phyloP scores from a whole-genome alignment of 2,329 filamentous ascomycete species.

The Trichoderma afroharzianum region DNA sequence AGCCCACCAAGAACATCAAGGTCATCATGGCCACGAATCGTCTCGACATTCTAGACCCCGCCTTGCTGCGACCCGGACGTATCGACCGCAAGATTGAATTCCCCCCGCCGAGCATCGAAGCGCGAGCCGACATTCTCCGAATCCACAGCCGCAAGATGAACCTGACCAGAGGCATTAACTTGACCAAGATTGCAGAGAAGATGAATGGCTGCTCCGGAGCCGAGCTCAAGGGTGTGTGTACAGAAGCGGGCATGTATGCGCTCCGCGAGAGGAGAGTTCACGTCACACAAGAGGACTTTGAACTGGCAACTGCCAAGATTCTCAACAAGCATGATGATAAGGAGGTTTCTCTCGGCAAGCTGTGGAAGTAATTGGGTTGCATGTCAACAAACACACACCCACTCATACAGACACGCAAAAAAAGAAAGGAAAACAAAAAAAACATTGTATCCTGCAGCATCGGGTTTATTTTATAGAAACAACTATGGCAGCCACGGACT shows the following conservation, averaged over 20 bases:
- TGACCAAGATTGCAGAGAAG: conserved; percentile 98
- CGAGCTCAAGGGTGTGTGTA: conserved; percentile 97
- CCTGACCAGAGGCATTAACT: conserved; percentile 91
- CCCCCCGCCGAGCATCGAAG: conserved; percentile 92
- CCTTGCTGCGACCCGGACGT: conserved; percentile 88
- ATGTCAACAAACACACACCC: background rate
- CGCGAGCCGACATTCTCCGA: conserved; percentile 92
- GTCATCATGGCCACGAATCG: conserved; percentile 99
- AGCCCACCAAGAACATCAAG: conserved; percentile 99
- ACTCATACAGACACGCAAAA: background rate
- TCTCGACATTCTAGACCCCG: conserved; percentile 93
- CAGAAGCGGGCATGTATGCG: conserved; percentile 97
- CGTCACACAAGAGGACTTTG: conserved; percentile 98
- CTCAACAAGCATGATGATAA: conserved; percentile 99
- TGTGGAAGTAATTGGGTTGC: conserved; percentile 51
- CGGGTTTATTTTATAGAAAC: conserved; percentile 25
- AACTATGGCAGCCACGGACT: conserved; percentile 26
- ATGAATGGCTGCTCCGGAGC: conserved; percentile 99
- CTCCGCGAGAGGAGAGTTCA: conserved; percentile 92
- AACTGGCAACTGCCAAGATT: conserved; percentile 97
- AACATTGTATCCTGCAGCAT: background rate
- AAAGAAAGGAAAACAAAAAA: background rate
- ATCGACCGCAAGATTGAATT: conserved; percentile 99
- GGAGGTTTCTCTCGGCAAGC: conserved; percentile 83
- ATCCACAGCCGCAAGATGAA: conserved; percentile 99